Base-by-base conservation (phyloP, 805 yeast genomes). In the Starmerella sp. region DNA sequence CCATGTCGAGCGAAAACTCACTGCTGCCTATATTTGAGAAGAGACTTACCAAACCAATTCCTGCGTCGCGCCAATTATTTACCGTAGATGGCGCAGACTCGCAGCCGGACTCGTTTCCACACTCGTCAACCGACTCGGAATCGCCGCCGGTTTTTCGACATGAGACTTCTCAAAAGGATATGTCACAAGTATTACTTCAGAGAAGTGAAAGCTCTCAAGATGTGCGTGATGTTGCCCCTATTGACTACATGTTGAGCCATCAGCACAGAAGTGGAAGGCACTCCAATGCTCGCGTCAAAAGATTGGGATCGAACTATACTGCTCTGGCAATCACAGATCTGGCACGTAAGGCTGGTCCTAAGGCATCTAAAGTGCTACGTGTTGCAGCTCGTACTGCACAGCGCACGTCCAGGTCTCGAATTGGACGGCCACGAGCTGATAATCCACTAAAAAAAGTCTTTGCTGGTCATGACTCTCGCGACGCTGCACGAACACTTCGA, bases 341-440 rank as follows among this genome's bases (percentile, higher is more conserved):
- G 1, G 56, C 51, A 3, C 39, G 30, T 10, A 39, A 43, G 28
- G 37, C 51, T 7, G 58, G 58, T 2, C n/a, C 47, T 3, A 35
- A 13, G 15, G 55, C 58, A 2, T 41, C 56, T 6, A 15, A 14
- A n/a, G 53, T 49, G 10, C 39, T 55, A 2, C 51, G 51, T 4
- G 36, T 57, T 4, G 60, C 60, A 17, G 60, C 58, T 8, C 51
- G 60, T 5, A 57, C 60, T 10, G 57, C 60, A 10, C 29, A 42
- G 13, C 31, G 38, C 17, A 36, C 53, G 5, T 34, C 46, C 6
- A n/a, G n/a, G 10, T 35, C 50, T 17, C 22, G 17, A 36, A 22
- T 11, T 34, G 22, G 35, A 32, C 29, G 39, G 15, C 39, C 39
- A 5, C 38, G 49, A 22, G 14, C 11, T 9, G 57, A 55, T 28